Percentiles rank a stretch among this genome's conserved stretches.
Conservation (phyloP, 2,329 filamentous ascomycete genomes). For the Calcarisporium arbuscula region DNA sequence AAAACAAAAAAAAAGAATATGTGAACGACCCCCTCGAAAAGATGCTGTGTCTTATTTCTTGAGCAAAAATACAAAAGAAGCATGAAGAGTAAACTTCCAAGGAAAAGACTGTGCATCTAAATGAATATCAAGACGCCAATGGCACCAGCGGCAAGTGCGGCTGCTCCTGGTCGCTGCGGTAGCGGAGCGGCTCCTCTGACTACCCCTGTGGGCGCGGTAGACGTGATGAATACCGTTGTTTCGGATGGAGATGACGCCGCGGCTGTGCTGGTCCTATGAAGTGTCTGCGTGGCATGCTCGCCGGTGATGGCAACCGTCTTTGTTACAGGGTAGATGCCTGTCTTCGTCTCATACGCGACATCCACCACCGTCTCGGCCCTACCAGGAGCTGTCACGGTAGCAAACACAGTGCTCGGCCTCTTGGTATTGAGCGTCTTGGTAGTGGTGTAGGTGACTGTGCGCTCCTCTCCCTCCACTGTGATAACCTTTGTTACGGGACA, state of each 20-base stretch:
- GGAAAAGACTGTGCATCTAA: constrained; percentile 13
- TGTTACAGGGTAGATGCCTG: constrained; percentile 37
- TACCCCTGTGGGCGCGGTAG: too few species aligned
- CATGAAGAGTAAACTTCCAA: neutral
- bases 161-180: too few species aligned
- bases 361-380: constrained; percentile 25
- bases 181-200: too few species aligned
- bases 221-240: too few species aligned
- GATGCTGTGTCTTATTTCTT: too few species aligned
- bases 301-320: constrained; percentile 38
- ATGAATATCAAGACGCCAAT: constrained; percentile 31
- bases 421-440: constrained; percentile 23
- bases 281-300: too few species aligned
- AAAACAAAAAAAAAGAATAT: neutral
- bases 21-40: neutral
- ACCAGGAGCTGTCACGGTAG: constrained; percentile 25
- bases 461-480: constrained; percentile 25
- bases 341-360: constrained; percentile 34
- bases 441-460: constrained; percentile 15
- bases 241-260: too few species aligned
- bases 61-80: too few species aligned
- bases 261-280: too few species aligned
- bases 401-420: constrained; percentile 21
- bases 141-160: constrained; percentile 31
- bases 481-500: constrained; percentile 24